Percentiles rank a stretch among this genome's conserved stretches.
phyloP scores from a whole-genome alignment of 345 rosid genomes.

The Mallotus nudiflorus region DNA sequence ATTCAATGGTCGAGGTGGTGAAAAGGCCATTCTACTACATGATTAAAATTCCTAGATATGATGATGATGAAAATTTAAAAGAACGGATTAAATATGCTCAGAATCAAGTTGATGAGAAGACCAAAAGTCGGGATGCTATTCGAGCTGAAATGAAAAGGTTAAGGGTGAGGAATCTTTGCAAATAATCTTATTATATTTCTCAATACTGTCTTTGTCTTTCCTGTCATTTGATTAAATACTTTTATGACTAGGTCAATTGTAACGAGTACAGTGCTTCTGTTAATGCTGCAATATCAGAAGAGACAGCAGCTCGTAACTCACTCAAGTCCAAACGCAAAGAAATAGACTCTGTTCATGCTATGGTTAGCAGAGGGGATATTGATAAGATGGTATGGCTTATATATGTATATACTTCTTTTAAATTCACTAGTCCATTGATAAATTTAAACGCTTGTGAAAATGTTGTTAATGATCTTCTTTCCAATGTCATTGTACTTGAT shows the following conservation, averaged over 20 bases:
- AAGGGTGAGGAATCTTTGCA: conserved; percentile 41
- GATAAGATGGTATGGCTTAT: conserved; percentile 49
- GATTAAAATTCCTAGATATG: conserved; percentile 63
- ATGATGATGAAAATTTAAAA: conserved; percentile 48
- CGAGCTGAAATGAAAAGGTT: conserved; percentile 44
- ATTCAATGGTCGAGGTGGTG: conserved; percentile 41
- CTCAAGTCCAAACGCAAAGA: conserved; percentile 63
- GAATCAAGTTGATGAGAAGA: conserved; percentile 57
- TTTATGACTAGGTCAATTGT: conserved; percentile 43
- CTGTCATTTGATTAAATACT: conserved; percentile 21
- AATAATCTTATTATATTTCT: not conserved
- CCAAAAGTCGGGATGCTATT: conserved; percentile 60
- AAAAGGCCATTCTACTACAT: conserved; percentile 52
- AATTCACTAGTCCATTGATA: not conserved
- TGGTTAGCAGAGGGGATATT: conserved; percentile 53
- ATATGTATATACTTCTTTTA: not conserved
- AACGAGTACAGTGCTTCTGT: conserved; percentile 41
- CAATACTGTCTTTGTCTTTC: not conserved
- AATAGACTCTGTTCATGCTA: conserved; percentile 59
- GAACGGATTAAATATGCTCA: conserved; percentile 59
- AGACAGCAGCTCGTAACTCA: conserved; percentile 55
- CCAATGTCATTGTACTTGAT: not conserved
- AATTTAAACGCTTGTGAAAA: not conserved
- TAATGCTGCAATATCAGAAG: conserved; percentile 53
- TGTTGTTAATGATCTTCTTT: conserved; percentile 23